Percentiles rank a stretch among this genome's conserved stretches.
These are phyloP conservation scores for Fusarium chaquense DNA, from an alignment of 2,329 filamentous ascomycete genomes.

Conservation along the genomic window DNA sequence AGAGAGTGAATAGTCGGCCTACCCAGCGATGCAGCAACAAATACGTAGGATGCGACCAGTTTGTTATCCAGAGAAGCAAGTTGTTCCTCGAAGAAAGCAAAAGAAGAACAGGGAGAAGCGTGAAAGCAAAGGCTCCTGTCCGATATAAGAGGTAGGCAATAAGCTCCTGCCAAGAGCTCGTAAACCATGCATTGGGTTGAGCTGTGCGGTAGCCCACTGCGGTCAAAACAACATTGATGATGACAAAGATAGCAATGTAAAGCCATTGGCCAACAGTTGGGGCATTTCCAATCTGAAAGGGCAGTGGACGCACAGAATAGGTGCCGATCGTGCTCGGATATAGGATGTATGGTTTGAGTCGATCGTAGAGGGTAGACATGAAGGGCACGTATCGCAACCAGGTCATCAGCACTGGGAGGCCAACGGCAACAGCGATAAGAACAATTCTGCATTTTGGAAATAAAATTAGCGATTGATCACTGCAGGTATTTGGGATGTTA, in stretches of 20 bases:
- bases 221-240: neutral
- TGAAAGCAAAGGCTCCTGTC: neutral
- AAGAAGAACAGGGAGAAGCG: neutral
- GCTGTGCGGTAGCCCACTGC: neutral
- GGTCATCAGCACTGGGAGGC: neutral
- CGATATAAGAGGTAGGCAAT: neutral
- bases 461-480: neutral
- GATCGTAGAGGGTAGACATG: neutral
- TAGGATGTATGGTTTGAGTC: neutral
- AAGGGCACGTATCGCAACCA: neutral
- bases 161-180: neutral
- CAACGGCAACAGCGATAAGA: neutral
- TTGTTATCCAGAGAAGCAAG: neutral
- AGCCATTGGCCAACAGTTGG: neutral
- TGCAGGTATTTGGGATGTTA: accelerated
- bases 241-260: neutral
- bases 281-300: neutral
- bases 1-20: neutral
- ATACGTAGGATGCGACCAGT: neutral
- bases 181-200: neutral
- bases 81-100: neutral
- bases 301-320: neutral
- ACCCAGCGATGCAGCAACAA: neutral
- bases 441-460: neutral
- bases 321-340: neutral